Evolutionary conservation across 2,329 filamentous ascomycete genomes (phyloP).

Genomic region (Calonectria fujianensis): DNA sequence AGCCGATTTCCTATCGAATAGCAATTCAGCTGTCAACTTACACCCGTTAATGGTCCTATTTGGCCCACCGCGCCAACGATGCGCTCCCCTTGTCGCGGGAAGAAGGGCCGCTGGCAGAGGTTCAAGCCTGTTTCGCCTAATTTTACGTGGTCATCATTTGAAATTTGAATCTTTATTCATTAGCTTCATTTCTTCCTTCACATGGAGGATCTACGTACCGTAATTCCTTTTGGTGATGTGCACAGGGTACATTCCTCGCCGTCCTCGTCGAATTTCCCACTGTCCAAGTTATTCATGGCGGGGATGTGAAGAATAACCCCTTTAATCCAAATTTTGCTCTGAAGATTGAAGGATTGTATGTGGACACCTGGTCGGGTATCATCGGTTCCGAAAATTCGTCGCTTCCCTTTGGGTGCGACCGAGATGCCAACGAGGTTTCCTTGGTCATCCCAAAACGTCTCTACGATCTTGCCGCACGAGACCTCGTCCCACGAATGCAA

Average conservation of each 20-base stretch:
- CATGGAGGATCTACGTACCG: not conserved
- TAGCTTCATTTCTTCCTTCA: not conserved
- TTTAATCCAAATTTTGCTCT: slow-evolving; percentile 5
- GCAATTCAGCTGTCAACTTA: not conserved
- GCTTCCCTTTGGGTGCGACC: not conserved
- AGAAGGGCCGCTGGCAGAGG: slow-evolving; percentile 1
- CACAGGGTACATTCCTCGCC: not conserved
- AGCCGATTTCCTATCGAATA: not conserved
- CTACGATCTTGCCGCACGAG: not conserved
- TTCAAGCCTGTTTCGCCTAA: not conserved
- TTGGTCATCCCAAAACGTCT: slow-evolving; percentile 24
- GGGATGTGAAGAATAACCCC: slow-evolving; percentile 21
- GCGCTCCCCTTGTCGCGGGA: not conserved
- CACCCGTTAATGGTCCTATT: not conserved
- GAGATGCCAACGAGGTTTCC: slow-evolving; percentile 1
- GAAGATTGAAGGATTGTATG: not conserved
- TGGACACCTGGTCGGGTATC: not conserved
- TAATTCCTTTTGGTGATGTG: not conserved
- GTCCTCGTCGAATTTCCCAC: not conserved
- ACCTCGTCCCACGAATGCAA: slow-evolving; percentile 5
- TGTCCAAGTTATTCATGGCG: not conserved
- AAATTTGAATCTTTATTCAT: not conserved
- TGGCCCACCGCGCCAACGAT: not conserved
- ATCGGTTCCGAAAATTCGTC: slow-evolving; percentile 2
- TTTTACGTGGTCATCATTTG: not conserved